Base-by-base conservation (phyloP, 768 basidiomycete genomes). In the Boletus eberwhitei region DNA sequence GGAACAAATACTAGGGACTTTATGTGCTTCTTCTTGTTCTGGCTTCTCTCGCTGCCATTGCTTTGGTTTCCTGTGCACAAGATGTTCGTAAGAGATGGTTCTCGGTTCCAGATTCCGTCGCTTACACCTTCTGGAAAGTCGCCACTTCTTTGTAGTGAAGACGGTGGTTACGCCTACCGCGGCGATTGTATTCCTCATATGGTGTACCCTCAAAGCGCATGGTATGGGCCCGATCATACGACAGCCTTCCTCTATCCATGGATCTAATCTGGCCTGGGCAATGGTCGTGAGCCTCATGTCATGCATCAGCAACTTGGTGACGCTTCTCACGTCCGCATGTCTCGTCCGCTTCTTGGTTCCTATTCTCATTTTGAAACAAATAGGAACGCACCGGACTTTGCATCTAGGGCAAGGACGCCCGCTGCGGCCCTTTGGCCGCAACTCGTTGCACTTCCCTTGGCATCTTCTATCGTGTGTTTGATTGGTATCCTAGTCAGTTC, bases 11-110 rank as follows among this genome's bases (percentile, higher is more conserved):
- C 86, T n/a, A 79, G 80, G 50, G 83, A 88, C 71, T 88, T 86
- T 60, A 73, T 90, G 74, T 83, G 83, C 60, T 93, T 93, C 81
- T 86, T 93, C 77, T 75, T 93, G 54, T 94, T 92, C 77, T 93
- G 88, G 86, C 72, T 91, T 26, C 77, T 90, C 37, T 87, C 84
- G 32, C 79, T 92, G 31, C 88, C 88, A 9, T 84, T 85, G 17
- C 85, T 91, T 60, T 90, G 86, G 86, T 86, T 90, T 60, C 89
- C 88, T 12, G 83, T 91, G 45, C 88, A 93, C 74, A 79, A 86
- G 64, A 86, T 90, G 86, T 87, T 68, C 53, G 82, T 72, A 50
- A 43, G 53, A 55, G 55, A 58, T 50, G 34, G 45, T 58, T 50
- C 43, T 53, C 37, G 13, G 21, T 35, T 35, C 40, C 24, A 48